Base-by-base conservation (phyloP, 257 asterid species). In the Solanum medicagineum region DNA sequence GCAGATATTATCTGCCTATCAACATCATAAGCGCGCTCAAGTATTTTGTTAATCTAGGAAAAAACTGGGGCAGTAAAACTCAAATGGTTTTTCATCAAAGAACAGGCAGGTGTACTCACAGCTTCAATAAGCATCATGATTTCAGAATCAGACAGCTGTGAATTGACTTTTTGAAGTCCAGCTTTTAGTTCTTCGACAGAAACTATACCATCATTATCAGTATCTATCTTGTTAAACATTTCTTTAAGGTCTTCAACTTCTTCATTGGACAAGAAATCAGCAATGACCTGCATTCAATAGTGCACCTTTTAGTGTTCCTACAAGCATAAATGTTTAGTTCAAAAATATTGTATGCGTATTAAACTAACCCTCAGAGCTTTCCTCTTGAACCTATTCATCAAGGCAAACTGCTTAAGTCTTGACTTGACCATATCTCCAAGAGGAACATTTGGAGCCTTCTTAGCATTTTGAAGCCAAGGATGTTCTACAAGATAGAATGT, bases 371-470 rank as follows among this genome's bases (percentile, higher is more conserved):
- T 91, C 79, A 95, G 91, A 86, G 97, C 99, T 91, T 94, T 95
- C 84, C 97, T 92, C 91, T 95, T 95, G 92, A 95, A 95, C 89
- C 99, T 92, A 90, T 93, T 94, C 99, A 94, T 95, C 91, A 94
- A 62, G 2, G 99, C 93, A 85, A 95, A 94, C 91, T 95, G 99
- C 92, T 93, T 94, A 88, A 95, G 94, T 87, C 99, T 94, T 84
- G 97, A 91, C 90, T 91, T 93, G 81, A 95, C 98, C 89, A 95
- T 94, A 92, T 95, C 99, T 86, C 98, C 99, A 77, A 95, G 98
- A 85, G 96, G 94, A 88, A 92, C 97, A 92, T 95, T 94, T n/a
- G 98, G 88, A 90, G 97, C 97, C 91, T 92, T 94, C 90, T 94
- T 95, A 17, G 97, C 99, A 93, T 95, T 94, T 89, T 87, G 97